These are phyloP conservation scores for Botrytis hyacinthi DNA, from an alignment of 2,329 filamentous ascomycete species.

Conservation along the genomic window DNA sequence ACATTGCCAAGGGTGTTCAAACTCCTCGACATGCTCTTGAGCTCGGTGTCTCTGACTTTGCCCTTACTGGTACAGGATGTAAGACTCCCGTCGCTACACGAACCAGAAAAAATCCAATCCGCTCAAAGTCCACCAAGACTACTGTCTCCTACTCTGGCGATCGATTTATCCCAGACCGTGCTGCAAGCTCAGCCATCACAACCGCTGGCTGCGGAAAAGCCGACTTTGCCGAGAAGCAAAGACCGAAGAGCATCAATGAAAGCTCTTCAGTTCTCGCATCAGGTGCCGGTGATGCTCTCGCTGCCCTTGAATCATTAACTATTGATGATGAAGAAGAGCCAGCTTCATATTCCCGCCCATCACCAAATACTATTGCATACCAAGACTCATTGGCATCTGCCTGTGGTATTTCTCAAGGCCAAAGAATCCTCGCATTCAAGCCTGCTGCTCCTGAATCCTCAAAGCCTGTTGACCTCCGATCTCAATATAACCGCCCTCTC, in stretches of 20 bases:
- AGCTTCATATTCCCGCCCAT: conserved; percentile 69
- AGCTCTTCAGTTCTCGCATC: conserved; percentile 74
- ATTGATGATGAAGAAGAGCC: conserved; percentile 69
- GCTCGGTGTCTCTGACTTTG: conserved; percentile 89
- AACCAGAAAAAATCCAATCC: conserved; percentile 52
- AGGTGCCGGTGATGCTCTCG: conserved; percentile 68
- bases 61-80: conserved; percentile 78
- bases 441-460: conserved; percentile 96
- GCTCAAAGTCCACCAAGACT: conserved; percentile 66
- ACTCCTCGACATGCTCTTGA: conserved; percentile 83
- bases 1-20: conserved; percentile 73
- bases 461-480: conserved; percentile 94
- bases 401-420: conserved; percentile 89
- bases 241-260: conserved; percentile 69
- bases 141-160: conserved; percentile 74
- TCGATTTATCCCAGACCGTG: conserved; percentile 93
- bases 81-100: conserved; percentile 60
- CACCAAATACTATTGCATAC: conserved; percentile 85
- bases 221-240: conserved; percentile 65
- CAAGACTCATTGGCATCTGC: conserved; percentile 87
- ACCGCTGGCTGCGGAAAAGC: conserved; percentile 82
- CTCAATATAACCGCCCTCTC: conserved; percentile 96
- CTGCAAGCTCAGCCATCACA: conserved; percentile 82
- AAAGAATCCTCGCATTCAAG: conserved; percentile 97
- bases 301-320: conserved; percentile 76